Evolutionary conservation across 257 asterid genomes (phyloP).

Genomic region (Solanum sitiens): DNA sequence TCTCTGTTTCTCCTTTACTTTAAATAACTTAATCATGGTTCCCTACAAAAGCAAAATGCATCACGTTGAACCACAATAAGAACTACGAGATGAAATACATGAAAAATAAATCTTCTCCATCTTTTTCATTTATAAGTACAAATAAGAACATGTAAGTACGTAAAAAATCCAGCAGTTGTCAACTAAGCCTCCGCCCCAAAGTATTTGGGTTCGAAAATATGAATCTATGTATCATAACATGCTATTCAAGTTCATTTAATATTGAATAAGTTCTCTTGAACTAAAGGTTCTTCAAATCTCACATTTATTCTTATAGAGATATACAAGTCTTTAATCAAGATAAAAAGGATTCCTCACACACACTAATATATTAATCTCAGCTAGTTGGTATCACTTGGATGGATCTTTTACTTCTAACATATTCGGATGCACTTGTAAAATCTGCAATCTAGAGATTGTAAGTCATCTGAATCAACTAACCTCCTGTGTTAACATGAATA

Average conservation of each 20-base stretch:
- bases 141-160: neutral
- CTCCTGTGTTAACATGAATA: neutral
- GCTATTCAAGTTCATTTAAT: neutral
- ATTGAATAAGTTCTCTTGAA: neutral
- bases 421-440: neutral
- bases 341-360: neutral
- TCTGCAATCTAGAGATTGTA: neutral
- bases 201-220: neutral
- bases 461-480: neutral
- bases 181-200: neutral
- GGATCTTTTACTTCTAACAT: neutral
- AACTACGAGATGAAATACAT: neutral
- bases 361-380: neutral
- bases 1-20: constrained; percentile 9
- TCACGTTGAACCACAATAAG: neutral
- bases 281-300: neutral
- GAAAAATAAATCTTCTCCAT: neutral
- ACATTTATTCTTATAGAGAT: neutral
- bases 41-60: neutral
- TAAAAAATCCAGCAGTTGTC: neutral
- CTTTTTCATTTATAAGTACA: neutral
- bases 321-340: neutral
- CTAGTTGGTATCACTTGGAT: neutral
- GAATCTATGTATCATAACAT: neutral
- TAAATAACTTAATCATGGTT: constrained; percentile 4